phyloP scores from a whole-genome alignment of 805 yeast species.

The Allodekkera sacchari region DNA sequence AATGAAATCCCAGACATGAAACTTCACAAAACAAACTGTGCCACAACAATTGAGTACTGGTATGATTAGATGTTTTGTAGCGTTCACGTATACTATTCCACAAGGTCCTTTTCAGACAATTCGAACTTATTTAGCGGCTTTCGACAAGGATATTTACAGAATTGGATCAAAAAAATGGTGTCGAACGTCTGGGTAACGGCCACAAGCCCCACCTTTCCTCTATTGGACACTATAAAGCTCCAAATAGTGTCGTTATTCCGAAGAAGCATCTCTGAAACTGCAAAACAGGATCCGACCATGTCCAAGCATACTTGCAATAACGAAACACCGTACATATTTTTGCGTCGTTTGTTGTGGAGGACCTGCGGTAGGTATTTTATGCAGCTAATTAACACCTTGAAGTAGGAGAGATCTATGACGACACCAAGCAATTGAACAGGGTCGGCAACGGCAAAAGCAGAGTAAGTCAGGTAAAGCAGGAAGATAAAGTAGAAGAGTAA shows the following conservation, averaged over 20 bases:
- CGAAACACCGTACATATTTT: slow-evolving; percentile 39
- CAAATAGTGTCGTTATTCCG: slow-evolving; percentile 23
- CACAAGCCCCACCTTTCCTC: slow-evolving; percentile 36
- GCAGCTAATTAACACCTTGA: slow-evolving; percentile 35
- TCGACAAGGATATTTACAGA: slow-evolving; percentile 15
- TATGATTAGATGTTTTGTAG: no score
- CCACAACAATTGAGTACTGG: no score
- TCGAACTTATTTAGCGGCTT: slow-evolving; percentile 4
- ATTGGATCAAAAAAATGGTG: slow-evolving; percentile 20
- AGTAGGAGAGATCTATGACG: slow-evolving; percentile 33
- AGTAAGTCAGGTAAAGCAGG: slow-evolving; percentile 9
- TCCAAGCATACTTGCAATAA: slow-evolving; percentile 32
- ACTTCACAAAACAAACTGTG: no score
- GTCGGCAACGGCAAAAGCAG: slow-evolving; percentile 6
- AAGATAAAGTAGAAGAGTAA: slow-evolving; percentile 8
- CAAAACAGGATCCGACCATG: slow-evolving; percentile 32
- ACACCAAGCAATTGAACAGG: slow-evolving; percentile 26
- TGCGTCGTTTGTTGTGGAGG: slow-evolving; percentile 30
- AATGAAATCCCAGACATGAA: no score
- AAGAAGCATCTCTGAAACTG: slow-evolving; percentile 30
- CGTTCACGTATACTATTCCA: no score
- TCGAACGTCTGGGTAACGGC: slow-evolving; percentile 27
- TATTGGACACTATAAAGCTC: slow-evolving; percentile 28
- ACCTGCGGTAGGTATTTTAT: slow-evolving; percentile 46
- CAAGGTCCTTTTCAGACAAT: no score